Percentiles rank a stretch among this genome's conserved stretches.
Evolutionary conservation across 495 filamentous ascomycete genomes (phyloP).

Genomic region (Penicillium longicatenatum): DNA sequence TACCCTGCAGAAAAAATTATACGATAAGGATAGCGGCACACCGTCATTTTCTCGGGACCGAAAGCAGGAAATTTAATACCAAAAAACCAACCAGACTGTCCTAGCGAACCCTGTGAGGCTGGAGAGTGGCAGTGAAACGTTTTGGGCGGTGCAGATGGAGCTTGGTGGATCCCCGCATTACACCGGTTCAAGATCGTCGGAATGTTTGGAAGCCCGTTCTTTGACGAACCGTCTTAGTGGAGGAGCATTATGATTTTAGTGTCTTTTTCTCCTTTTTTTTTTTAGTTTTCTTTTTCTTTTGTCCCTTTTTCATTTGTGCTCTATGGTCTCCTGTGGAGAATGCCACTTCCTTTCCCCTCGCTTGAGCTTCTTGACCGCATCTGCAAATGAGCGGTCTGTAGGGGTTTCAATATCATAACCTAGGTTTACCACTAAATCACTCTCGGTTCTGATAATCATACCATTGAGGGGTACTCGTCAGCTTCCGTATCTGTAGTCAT

Average conservation of each 20-base stretch:
- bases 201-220: conserved; percentile 16
- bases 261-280: not conserved
- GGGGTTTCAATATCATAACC: not conserved
- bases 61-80: conserved; percentile 1
- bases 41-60: conserved; percentile 14
- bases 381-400: conserved; percentile 14
- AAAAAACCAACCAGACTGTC: not conserved
- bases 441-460: not conserved
- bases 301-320: not conserved
- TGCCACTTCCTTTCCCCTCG: not conserved
- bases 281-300: not conserved
- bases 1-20: not conserved
- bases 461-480: not conserved
- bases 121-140: conserved; percentile 31
- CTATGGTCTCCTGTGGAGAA: not conserved
- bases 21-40: conserved; percentile 11
- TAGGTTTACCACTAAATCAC: not conserved
- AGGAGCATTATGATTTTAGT: not conserved
- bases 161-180: conserved; percentile 18
- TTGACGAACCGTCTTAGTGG: conserved; percentile 19
- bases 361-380: conserved; percentile 1
- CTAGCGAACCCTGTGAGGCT: conserved; percentile 22
- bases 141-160: conserved; percentile 27
- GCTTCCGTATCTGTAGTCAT: not conserved
- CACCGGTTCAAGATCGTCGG: conserved; percentile 16